Base-by-base conservation (phyloP, 2,329 filamentous ascomycete genomes). In the Fusarium sp. region DNA sequence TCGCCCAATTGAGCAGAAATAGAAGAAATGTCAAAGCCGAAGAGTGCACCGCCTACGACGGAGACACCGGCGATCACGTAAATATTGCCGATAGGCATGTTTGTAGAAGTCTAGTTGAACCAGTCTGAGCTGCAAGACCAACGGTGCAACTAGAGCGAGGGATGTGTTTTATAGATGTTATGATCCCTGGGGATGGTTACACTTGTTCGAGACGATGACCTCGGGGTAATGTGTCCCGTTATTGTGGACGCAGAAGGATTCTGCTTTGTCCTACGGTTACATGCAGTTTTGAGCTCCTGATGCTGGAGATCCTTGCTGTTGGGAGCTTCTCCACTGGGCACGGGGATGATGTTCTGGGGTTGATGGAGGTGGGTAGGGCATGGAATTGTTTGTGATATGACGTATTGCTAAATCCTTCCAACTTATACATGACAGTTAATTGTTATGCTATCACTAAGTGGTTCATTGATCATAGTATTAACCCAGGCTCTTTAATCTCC, bases 1-100 rank as follows among this genome's bases (percentile, higher is more conserved):
- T 80, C 79, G 50, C 78, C 78, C 35, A 78, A 56, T 11, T 77
- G 75, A 16, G 75, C 75, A 22, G 74, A 77, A 4, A 77, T 68
- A 5, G 75, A 77, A 11, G 74, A 77, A 41, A 77, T 77, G 6
- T 77, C 75, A 24, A 77, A 77, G 30, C 75, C 75, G 60, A 77
- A 77, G 9, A 77, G 75, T 55, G 75, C 75, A 20, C 75, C 75
- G 36, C 75, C 75, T 13, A 77, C 63, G 18, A 77, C 75, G 30
- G 75, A 48, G 47, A 72, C 72, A 38, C 68, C 75, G 11, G 75
- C 75, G 44, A 77, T 77, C 41, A 71, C 75, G 58, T 77, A 77
- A 31, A 77, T 74, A 14, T 77, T 77, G 65, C 75, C 75, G 48
- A 77, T 73, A 22, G 71, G 62, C 71, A 74, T 73, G 6, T 3